Evolutionary conservation across 306 rosid species (phyloP).

Genomic region (Trifolium subterraneum): DNA sequence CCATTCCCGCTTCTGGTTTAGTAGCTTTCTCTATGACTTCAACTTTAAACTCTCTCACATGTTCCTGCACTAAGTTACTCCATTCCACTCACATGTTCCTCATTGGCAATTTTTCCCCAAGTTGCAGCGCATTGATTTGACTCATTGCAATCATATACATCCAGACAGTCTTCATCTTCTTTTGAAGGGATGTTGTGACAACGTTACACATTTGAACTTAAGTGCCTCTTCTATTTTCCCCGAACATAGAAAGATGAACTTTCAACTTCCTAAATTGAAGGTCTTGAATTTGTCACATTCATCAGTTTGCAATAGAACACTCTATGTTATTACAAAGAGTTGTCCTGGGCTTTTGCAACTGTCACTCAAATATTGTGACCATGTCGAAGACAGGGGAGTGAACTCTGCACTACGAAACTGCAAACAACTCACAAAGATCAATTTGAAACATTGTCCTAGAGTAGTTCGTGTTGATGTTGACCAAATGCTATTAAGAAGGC

Average conservation of each 20-base stretch:
- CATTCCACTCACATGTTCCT: conserved; percentile 35
- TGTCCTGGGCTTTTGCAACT: conserved; percentile 52
- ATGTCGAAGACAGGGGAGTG: conserved; percentile 63
- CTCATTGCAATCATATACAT: conserved; percentile 40
- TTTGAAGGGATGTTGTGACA: conserved; percentile 50
- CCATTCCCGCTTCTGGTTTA: too few relatives aligned
- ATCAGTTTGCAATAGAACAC: conserved; percentile 52
- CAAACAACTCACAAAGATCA: conserved; percentile 60
- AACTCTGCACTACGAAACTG: conserved; percentile 58
- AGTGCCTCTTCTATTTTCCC: conserved; percentile 25
- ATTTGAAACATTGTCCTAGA: conserved; percentile 51
- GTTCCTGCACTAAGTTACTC: conserved; percentile 2
- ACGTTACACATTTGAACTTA: conserved; percentile 54
- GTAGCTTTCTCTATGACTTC: conserved; percentile 29
- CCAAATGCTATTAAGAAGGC: conserved; percentile 55
- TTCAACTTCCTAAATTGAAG: conserved; percentile 54
- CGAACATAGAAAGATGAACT: conserved; percentile 34
- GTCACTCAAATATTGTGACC: conserved; percentile 48
- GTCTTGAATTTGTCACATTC: conserved; percentile 48
- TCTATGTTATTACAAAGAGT: conserved; percentile 56
- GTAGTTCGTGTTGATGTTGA: conserved; percentile 42
- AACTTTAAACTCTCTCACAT: background rate
- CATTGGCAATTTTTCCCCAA: conserved; percentile 54
- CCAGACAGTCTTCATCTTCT: conserved; percentile 39
- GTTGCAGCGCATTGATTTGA: conserved; percentile 60